These are phyloP conservation scores for Willaertia magna DNA, from an alignment of 208 protist species.

Conservation along the genomic window DNA sequence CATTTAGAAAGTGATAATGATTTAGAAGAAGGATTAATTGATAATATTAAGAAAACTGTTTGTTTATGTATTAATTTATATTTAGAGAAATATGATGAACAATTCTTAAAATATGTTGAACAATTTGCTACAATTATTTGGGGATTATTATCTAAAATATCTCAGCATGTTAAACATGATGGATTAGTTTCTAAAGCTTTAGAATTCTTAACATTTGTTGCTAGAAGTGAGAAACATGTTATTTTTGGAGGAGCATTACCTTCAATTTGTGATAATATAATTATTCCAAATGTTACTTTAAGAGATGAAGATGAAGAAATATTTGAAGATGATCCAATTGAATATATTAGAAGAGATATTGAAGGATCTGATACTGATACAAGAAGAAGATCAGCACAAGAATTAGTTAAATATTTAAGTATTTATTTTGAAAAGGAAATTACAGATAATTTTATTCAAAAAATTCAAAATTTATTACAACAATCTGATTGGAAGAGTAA, in stretches of 20 bases:
- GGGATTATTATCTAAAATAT: conserved; percentile 50
- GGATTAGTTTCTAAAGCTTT: conserved; percentile 60
- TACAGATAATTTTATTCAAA: conserved; percentile 41
- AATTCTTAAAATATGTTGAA: conserved; percentile 57
- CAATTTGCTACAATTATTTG: conserved; percentile 69
- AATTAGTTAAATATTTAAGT: conserved; percentile 72
- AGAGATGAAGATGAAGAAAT: conserved; percentile 71
- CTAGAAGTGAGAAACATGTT: conserved; percentile 47
- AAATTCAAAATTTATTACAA: conserved; percentile 43
- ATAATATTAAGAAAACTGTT: conserved; percentile 63
- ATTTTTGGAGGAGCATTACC: conserved; percentile 62
- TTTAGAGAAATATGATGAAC: conserved; percentile 75
- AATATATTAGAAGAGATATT: conserved; percentile 90
- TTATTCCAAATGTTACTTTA: conserved; percentile 80
- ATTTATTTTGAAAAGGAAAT: conserved; percentile 46
- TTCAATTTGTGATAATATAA: conserved; percentile 68
- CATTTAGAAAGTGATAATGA: conserved; percentile 19
- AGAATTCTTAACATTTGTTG: conserved; percentile 66
- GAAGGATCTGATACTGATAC: conserved; percentile 84
- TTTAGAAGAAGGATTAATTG: conserved; percentile 27
- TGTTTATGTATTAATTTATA: conserved; percentile 71
- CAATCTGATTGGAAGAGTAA: conserved; percentile 71
- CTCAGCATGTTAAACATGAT: neutral
- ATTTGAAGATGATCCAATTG: conserved; percentile 70
- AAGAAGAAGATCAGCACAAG: conserved; percentile 64